Evolutionary conservation across 23 red algal genomes (phyloP), one percentile per base, ranked within the genome.

Genomic region (Gracilaria gracilis): DNA sequence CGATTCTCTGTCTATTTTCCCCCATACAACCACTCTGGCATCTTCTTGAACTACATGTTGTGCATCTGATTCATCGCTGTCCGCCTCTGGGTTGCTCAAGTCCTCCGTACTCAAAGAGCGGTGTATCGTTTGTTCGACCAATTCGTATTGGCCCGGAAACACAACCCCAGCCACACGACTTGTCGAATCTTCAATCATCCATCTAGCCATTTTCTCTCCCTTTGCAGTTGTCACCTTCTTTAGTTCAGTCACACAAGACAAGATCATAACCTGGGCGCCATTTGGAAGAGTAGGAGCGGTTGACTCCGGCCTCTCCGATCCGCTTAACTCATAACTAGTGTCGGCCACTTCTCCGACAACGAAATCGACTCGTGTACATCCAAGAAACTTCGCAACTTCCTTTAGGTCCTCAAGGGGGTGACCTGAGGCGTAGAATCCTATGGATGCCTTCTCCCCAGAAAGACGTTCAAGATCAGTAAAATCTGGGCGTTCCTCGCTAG

Each of bases 381-480:
- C 71, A 7, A 93, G 46, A 34, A 64, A 57, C n/a, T 76, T 70
- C 20, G 53, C 28, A 36, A 93, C 28, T 24, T 50, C 44, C 33
- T 67, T 51, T 20, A 94, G 14, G n/a, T 88, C 65, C 23, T 74
- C 34, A 39, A 95, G 75, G 32, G 94, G 94, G 57, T 91, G 87
- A 53, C 86, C 94, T 38, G 94, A 88, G 39, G 81, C 81, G 48
- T 95, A 95, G 77, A 95, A 92, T 27, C 94, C 94, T 42, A 95
- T 70, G 31, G 83, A 78, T 66, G 57, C 81, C 40, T 90, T 87
- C 66, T 95, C 94, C 14, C 74, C 61, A 72, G 69, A 34, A 27
- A 95, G 48, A 49, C 70, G 31, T 38, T 90, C 86, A 49, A 91
- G 37, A 55, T 51, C 39, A 28, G 87, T 46, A 42, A 95, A 91